Percentiles rank a stretch among this genome's conserved stretches.
These are phyloP conservation scores for Melanomma pulvis-pyrius DNA, from an alignment of 495 filamentous ascomycete genomes.

Conservation along the genomic window DNA sequence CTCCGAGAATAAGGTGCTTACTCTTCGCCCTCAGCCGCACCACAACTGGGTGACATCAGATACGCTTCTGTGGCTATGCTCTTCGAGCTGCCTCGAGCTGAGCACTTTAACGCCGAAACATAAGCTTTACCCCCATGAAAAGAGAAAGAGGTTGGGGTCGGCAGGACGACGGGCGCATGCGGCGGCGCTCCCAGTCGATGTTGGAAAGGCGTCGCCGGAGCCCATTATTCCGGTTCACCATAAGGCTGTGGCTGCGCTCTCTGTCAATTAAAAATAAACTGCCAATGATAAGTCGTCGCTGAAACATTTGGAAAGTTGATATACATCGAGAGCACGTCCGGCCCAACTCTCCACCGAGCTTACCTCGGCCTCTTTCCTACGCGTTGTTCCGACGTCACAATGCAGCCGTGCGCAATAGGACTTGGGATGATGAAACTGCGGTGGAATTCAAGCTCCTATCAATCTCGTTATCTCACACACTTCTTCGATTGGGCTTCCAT, in stretches of 20 bases:
- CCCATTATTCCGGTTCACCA: not conserved
- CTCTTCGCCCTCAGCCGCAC: conserved; percentile 22
- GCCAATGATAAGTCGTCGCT: not conserved
- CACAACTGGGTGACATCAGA: conserved; percentile 2
- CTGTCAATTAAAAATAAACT: not conserved
- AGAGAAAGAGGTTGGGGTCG: not conserved
- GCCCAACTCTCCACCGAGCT: conserved; percentile 26
- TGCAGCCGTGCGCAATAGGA: not conserved
- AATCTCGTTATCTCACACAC: not conserved
- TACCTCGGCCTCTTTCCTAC: not conserved
- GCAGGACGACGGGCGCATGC: conserved; percentile 1
- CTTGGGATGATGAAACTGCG: not conserved
- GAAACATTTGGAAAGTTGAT: not conserved
- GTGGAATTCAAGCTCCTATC: not conserved
- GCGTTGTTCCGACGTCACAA: not conserved
- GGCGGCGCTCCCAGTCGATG: not conserved
- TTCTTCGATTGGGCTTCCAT: not conserved
- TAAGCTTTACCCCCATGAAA: not conserved
- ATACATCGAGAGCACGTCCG: not conserved
- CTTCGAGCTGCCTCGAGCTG: conserved; percentile 1
- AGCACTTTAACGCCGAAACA: not conserved
- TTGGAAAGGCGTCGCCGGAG: not conserved
- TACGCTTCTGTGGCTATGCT: conserved; percentile 13
- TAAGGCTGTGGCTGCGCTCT: not conserved
- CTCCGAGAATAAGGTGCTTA: conserved; percentile 22